phyloP scores from a whole-genome alignment of 2,329 filamentous ascomycete genomes.

The Nothophoma quercina region DNA sequence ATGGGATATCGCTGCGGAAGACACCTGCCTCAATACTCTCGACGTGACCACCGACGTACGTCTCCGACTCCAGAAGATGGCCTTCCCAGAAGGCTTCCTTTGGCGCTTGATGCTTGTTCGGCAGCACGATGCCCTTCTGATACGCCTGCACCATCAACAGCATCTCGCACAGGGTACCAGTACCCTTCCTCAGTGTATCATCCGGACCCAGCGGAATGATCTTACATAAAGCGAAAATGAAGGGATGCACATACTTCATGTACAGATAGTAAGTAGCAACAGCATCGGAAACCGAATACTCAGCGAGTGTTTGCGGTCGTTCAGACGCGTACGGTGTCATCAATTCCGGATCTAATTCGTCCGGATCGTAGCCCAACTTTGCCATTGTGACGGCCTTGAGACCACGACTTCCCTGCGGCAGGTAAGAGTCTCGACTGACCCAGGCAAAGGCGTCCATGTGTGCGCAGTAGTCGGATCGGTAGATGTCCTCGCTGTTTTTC shows the following conservation, averaged over 20 bases:
- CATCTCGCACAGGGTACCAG: conserved; percentile 99
- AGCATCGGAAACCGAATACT: conserved; percentile 98
- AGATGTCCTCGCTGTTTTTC: conserved; percentile 95
- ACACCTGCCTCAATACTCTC: conserved; percentile 99
- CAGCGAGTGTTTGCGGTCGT: conserved; percentile 89
- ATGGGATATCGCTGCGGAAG: conserved; percentile 93
- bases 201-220: conserved; percentile 93
- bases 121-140: conserved; percentile 86
- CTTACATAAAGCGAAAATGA: conserved; percentile 98
- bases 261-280: conserved; percentile 99
- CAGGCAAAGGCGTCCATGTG: conserved; percentile 99
- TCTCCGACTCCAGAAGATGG: conserved; percentile 94
- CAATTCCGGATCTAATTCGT: conserved; percentile 94
- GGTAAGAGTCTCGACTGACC: conserved; percentile 98
- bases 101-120: conserved; percentile 93
- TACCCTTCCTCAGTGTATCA: conserved; percentile 92
- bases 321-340: conserved; percentile 93
- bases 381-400: conserved; percentile 97
- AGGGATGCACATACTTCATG: conserved; percentile 99
- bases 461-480: conserved; percentile 92
- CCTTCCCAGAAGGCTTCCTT: conserved; percentile 97
- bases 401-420: conserved; percentile 95
- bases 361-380: conserved; percentile 97
- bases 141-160: conserved; percentile 98
- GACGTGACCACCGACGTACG: conserved; percentile 97